Percentiles rank a stretch among this genome's conserved stretches.
Conservation (phyloP, 192 early-diverging fungal genomes). For the Linnemannia zychae region DNA sequence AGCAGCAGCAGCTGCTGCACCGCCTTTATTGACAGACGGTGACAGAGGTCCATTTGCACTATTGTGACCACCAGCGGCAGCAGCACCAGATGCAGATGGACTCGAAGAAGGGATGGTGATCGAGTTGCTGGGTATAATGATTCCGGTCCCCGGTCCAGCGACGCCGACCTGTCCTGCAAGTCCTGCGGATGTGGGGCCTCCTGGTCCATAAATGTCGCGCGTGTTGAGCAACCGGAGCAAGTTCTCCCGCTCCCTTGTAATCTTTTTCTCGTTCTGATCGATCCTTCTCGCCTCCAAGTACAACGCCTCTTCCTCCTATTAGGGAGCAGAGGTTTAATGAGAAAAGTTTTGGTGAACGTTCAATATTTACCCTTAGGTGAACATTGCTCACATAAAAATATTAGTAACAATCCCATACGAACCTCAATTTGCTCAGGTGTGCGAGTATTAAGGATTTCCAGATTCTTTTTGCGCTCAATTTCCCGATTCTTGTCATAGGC, state of each 20-base stretch:
- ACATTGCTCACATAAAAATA: neutral
- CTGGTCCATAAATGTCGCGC: slow-evolving; percentile 61
- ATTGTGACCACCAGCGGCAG: neutral
- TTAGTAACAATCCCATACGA: slow-evolving; percentile 15
- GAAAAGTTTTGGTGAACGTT: neutral
- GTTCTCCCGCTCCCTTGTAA: slow-evolving; percentile 84
- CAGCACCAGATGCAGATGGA: slow-evolving; percentile 8
- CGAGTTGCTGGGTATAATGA: slow-evolving; percentile 57
- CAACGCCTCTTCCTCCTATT: slow-evolving; percentile 84
- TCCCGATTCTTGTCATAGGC: slow-evolving; percentile 74
- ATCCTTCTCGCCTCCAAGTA: slow-evolving; percentile 84
- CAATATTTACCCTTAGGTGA: neutral
- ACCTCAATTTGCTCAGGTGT: slow-evolving; percentile 82
- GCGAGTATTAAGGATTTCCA: slow-evolving; percentile 78
- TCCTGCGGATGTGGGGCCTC: slow-evolving; percentile 49
- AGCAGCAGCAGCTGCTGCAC: slow-evolving; percentile 2
- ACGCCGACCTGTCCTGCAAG: slow-evolving; percentile 24
- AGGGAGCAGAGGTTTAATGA: neutral
- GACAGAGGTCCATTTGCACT: slow-evolving; percentile 21
- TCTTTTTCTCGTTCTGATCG: slow-evolving; percentile 83
- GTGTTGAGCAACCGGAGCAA: slow-evolving; percentile 74
- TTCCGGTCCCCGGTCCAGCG: slow-evolving; percentile 47
- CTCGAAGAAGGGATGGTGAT: slow-evolving; percentile 49
- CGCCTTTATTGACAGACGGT: slow-evolving; percentile 18
- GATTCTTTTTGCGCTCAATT: slow-evolving; percentile 84